These are phyloP conservation scores for Ulmus americana DNA, from an alignment of 331 rosid genomes.

Conservation along the genomic window DNA sequence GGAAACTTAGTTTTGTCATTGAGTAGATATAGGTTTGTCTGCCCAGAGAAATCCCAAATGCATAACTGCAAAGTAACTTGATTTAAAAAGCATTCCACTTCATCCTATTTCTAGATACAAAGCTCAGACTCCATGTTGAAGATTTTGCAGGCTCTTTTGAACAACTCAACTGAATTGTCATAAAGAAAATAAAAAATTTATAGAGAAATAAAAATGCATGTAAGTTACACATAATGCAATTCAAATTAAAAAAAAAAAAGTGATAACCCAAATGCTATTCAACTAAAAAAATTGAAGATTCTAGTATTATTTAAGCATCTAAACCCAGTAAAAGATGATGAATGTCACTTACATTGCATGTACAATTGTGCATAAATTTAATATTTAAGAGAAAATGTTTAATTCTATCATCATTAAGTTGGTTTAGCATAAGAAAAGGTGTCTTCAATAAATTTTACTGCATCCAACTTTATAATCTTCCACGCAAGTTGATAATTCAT, in stretches of 20 bases:
- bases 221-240: constrained; percentile 9
- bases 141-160: too few relatives aligned
- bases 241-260: background rate
- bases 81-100: constrained; percentile 26
- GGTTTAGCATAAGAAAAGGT: background rate
- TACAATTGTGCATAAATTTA: background rate
- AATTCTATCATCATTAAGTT: background rate
- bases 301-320: background rate
- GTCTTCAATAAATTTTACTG: background rate
- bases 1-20: constrained; percentile 41
- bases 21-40: constrained; percentile 44
- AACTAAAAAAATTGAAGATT: background rate
- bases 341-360: background rate
- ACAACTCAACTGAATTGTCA: constrained; percentile 47
- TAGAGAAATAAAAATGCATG: constrained; percentile 22
- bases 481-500: background rate
- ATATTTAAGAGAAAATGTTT: background rate
- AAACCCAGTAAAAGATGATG: background rate
- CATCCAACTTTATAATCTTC: background rate
- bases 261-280: background rate
- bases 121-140: constrained; percentile 39
- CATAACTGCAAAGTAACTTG: constrained; percentile 58
- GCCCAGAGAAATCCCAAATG: constrained; percentile 92
- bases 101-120: constrained; percentile 21
- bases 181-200: constrained; percentile 25